These are phyloP conservation scores for Phaeotremella fagi DNA, from an alignment of 768 basidiomycete species.

Conservation along the genomic window DNA sequence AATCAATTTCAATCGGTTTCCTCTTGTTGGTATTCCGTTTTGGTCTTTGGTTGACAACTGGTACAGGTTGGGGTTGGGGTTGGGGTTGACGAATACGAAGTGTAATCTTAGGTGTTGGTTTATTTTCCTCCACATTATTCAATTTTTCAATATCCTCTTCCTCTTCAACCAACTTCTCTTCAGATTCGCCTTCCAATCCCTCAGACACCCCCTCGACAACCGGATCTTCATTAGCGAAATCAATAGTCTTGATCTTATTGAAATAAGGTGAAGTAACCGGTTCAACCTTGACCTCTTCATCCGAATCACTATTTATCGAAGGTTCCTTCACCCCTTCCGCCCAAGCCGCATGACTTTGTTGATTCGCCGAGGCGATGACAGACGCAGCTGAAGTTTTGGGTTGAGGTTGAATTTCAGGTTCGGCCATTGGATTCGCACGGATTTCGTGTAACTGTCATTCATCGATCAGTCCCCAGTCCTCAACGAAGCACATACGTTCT, in stretches of 20 bases:
- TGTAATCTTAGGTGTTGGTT: constrained; percentile 4
- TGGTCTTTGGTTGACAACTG: not conserved
- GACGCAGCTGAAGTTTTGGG: constrained; percentile 8
- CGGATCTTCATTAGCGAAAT: not conserved
- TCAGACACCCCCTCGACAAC: no score
- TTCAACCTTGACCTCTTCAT: not conserved
- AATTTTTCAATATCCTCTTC: constrained; percentile 20
- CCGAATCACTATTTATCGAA: not conserved
- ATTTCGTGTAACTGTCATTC: constrained; percentile 22
- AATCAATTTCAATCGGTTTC: not conserved
- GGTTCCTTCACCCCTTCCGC: not conserved
- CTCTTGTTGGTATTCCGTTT: not conserved
- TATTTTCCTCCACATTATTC: constrained; percentile 12
- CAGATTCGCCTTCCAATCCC: no score
- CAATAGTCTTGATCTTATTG: not conserved
- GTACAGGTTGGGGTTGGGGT: not conserved
- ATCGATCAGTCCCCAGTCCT: not conserved
- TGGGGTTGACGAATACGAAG: no score
- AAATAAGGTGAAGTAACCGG: not conserved
- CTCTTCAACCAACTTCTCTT: constrained; percentile 9
- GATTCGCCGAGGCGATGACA: constrained; percentile 7
- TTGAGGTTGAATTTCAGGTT: constrained; percentile 3
- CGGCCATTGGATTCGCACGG: constrained; percentile 30
- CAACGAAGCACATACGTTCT: constrained; percentile 14
- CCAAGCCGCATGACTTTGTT: constrained; percentile 11